Conservation (phyloP, 192 early-diverging fungal species). For the Backusella mclennaniae region DNA sequence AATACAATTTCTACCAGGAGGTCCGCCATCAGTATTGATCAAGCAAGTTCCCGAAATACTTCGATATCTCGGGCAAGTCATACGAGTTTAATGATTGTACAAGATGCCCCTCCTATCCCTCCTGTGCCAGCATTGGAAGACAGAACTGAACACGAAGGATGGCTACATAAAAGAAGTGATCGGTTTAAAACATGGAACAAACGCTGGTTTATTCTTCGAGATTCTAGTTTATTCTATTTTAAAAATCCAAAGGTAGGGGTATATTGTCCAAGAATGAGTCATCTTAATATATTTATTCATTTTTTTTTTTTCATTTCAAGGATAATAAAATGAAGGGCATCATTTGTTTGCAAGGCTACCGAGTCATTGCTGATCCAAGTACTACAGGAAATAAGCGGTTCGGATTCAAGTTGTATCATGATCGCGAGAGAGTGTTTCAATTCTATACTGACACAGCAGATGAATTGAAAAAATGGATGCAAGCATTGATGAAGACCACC, state of each 20-base stretch:
- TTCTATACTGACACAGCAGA: slow-evolving; percentile 52
- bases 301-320: not conserved
- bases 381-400: slow-evolving; percentile 51
- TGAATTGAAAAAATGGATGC: slow-evolving; percentile 53
- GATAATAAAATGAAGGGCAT: slow-evolving; percentile 47
- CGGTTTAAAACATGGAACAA: slow-evolving; percentile 56
- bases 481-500: slow-evolving; percentile 59
- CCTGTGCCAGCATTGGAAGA: not conserved
- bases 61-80: not conserved
- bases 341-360: slow-evolving; percentile 55
- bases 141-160: slow-evolving; percentile 48
- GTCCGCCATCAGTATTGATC: not conserved
- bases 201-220: slow-evolving; percentile 58
- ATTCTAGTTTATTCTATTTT: slow-evolving; percentile 50
- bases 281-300: not conserved
- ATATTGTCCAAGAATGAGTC: not conserved
- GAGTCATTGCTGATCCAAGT: slow-evolving; percentile 52
- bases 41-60: not conserved
- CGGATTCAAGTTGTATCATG: slow-evolving; percentile 56
- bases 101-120: not conserved
- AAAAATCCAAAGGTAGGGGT: slow-evolving; percentile 34
- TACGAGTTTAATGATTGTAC: not conserved
- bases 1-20: not conserved
- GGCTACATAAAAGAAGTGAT: slow-evolving; percentile 54
- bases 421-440: slow-evolving; percentile 47